Base-by-base conservation (phyloP, 1,284 basidiomycete genomes). In the Filobasidium uniguttulatum region DNA sequence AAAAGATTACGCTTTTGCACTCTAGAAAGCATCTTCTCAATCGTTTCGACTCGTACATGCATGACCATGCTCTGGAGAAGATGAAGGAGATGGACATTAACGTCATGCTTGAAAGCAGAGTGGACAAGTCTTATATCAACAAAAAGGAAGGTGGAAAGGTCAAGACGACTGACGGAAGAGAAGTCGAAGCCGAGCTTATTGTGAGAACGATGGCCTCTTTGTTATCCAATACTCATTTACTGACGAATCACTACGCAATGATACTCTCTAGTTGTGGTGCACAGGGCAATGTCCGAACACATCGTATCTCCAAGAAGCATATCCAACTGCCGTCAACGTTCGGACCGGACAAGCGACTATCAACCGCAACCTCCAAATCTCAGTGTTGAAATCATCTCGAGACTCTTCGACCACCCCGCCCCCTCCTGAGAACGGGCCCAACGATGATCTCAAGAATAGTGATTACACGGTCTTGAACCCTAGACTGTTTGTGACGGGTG, bases 241-340 rank as follows among this genome's bases (percentile, higher is more conserved):
- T 12, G n/a, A 72, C 66, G 31, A 81, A 81, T 12, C 82, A 85
- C 61, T 80, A 80, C 0, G 68, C 63, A 0, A 61, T 84, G 34
- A 64, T 85, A 20, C 65, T 60, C 28, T 58, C 62, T 48, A 83
- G 80, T 72, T 86, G 9, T 70, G 82, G 2, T 85, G 84, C 62
- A 85, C 83, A 0, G 83, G 83, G 5, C 83, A 85, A 65, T 73
- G 67, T 34, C 82, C 83, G 14, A 84, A 85, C 61, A 80, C 81
- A 0, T 65, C 62, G 23, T 59, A 62, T 0, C 69, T 81, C 57
- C 72, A 78, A 47, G 72, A 77, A 0, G 59, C 68, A 2, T 72
- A 48, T 29, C 46, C 41, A 19, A 31, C 41, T 22, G 41, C 74
- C 1, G 71, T 85, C 38, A 71, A 77, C 46, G 60, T 72, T 0